phyloP scores from a whole-genome alignment of 768 basidiomycete genomes.

The Boletus subcaerulescens region DNA sequence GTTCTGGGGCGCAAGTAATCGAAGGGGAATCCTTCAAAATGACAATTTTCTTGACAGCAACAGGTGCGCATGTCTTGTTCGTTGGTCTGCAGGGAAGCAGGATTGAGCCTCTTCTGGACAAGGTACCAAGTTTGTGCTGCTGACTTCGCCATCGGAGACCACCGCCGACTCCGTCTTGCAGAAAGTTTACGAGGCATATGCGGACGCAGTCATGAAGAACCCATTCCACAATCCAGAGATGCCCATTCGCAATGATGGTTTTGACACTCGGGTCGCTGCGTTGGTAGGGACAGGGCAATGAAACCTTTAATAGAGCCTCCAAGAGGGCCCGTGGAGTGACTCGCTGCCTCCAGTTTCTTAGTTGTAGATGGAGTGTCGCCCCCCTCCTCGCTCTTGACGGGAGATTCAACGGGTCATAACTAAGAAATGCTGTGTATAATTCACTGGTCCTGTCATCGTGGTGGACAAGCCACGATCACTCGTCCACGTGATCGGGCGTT shows the following conservation, averaged over 20 bases:
- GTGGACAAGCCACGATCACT: not conserved
- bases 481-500: slow-evolving; percentile 20
- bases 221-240: slow-evolving; percentile 99
- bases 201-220: slow-evolving; percentile 98
- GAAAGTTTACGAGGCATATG: slow-evolving; percentile 89
- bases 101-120: not conserved
- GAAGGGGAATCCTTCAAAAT: slow-evolving; percentile 96
- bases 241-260: slow-evolving; percentile 91
- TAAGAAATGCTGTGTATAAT: no score
- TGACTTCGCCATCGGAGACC: slow-evolving; percentile 77
- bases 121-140: slow-evolving; percentile 96
- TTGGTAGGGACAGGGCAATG: slow-evolving; percentile 49
- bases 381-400: no score
- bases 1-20: slow-evolving; percentile 92
- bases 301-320: slow-evolving; percentile 1
- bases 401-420: no score
- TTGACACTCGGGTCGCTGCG: slow-evolving; percentile 68
- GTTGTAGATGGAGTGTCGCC: not conserved
- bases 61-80: slow-evolving; percentile 52
- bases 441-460: no score
- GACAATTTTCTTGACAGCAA: slow-evolving; percentile 84
- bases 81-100: not conserved
- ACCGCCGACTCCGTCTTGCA: slow-evolving; percentile 70
- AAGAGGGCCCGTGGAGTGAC: not conserved
- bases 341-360: not conserved